These are phyloP conservation scores for Aspergillus steynii DNA, from an alignment of 495 filamentous ascomycete species.

Conservation along the genomic window DNA sequence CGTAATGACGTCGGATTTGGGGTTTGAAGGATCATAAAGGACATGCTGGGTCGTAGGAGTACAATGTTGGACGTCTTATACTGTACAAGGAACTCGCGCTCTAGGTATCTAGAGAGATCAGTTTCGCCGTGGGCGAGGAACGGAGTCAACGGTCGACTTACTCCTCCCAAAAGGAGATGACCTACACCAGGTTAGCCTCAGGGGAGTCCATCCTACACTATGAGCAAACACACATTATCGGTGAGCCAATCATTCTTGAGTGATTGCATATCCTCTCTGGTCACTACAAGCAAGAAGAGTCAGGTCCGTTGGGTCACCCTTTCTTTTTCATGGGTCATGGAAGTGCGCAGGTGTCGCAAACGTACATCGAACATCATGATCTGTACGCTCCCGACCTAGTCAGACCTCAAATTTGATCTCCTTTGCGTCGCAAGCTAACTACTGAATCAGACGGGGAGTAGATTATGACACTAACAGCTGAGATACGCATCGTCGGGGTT, in stretches of 20 bases:
- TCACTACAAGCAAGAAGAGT: conserved; percentile 53
- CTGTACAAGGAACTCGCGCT: conserved; percentile 76
- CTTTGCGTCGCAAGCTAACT: not conserved
- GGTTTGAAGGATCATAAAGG: conserved; percentile 87
- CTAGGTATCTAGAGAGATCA: conserved; percentile 66
- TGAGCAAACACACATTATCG: conserved; percentile 75
- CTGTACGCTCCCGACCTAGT: conserved; percentile 36
- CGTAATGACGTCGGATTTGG: conserved; percentile 69
- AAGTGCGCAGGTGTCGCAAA: conserved; percentile 10
- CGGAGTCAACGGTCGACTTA: conserved; percentile 44
- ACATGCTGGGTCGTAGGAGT: conserved; percentile 90
- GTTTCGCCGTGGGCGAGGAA: conserved; percentile 1
- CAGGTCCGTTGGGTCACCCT: not conserved
- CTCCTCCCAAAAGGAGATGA: conserved; percentile 98
- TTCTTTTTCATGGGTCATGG: not conserved
- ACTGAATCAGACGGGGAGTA: conserved; percentile 1
- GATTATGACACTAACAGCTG: conserved; percentile 57
- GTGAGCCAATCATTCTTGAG: conserved; percentile 95
- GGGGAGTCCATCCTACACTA: not conserved
- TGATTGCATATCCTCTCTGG: conserved; percentile 79
- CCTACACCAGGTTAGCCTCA: conserved; percentile 29
- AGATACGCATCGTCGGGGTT: conserved; percentile 71
- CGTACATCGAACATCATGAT: conserved; percentile 71
- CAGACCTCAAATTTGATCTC: conserved; percentile 6
- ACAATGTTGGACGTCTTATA: conserved; percentile 82